Conservation (phyloP, 306 rosid species). For the Cucumis cinereus region DNA sequence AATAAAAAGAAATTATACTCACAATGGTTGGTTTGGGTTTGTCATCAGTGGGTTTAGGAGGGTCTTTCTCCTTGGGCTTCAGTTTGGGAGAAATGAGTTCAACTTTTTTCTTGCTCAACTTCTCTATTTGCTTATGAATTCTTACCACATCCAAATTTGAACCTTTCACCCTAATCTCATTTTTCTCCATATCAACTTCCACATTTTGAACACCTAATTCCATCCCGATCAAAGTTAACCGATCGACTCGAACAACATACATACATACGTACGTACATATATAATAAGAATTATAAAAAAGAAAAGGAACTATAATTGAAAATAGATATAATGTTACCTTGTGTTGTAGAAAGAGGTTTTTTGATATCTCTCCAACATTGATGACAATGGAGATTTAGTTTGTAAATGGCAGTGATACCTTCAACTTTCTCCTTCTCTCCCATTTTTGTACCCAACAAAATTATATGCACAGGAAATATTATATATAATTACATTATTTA, state of each 20-base stretch:
- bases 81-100: constrained; percentile 68
- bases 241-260: too few species aligned
- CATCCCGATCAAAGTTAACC: too few species aligned
- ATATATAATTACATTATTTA: too few species aligned
- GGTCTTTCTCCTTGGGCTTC: constrained; percentile 31
- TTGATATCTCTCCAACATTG: constrained; percentile 66
- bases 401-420: constrained; percentile 68
- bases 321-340: constrained; percentile 26
- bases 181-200: constrained; percentile 48
- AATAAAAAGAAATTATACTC: background rate
- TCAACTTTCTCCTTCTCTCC: constrained; percentile 19
- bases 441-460: constrained; percentile 15
- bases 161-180: constrained; percentile 60
- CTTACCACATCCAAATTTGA: constrained; percentile 40
- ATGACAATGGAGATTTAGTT: constrained; percentile 50
- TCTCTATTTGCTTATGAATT: constrained; percentile 42
- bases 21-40: constrained; percentile 31
- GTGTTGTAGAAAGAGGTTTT: constrained; percentile 46
- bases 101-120: constrained; percentile 42
- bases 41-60: constrained; percentile 7
- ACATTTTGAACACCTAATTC: constrained; percentile 49
- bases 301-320: too few species aligned
- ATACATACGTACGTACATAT: too few species aligned
- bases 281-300: background rate
- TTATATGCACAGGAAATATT: background rate